Conservation (phyloP, 352 stramenopile genomes). For the Phytophthora aleatoria region DNA sequence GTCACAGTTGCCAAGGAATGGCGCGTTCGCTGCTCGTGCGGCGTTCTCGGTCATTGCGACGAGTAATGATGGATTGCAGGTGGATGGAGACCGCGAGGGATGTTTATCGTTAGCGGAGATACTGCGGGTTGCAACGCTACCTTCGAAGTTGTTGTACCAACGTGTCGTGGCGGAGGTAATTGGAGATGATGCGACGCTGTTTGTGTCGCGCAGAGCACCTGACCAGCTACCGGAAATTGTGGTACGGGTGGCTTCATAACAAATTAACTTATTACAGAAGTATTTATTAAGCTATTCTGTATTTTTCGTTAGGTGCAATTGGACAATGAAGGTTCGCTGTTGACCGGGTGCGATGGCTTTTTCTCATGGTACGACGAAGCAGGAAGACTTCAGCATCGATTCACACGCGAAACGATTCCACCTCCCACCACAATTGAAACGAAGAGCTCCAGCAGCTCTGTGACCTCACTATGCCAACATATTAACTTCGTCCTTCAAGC, state of each 20-base stretch:
- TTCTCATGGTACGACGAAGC: constrained; percentile 50
- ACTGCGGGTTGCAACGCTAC: constrained; percentile 44
- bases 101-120: constrained; percentile 45
- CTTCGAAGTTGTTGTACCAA: constrained; percentile 44
- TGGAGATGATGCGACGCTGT: constrained; percentile 36
- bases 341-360: constrained; percentile 42
- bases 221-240: constrained; percentile 27
- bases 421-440: constrained; percentile 31
- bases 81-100: neutral
- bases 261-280: no score
- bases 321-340: constrained; percentile 13
- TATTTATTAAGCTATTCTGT: neutral
- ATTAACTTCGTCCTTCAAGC: constrained; percentile 39
- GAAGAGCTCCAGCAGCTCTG: constrained; percentile 10
- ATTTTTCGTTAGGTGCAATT: constrained; percentile 25
- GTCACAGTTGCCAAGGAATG: constrained; percentile 44
- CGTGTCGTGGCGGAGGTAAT: constrained; percentile 44
- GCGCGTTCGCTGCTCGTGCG: constrained; percentile 45
- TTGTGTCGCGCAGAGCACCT: constrained; percentile 32
- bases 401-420: constrained; percentile 68
- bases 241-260: constrained; percentile 17
- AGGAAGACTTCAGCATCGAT: constrained; percentile 47
- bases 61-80: constrained; percentile 10
- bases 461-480: constrained; percentile 38
- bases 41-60: constrained; percentile 50